Evolutionary conservation across 108 stramenopile genomes (phyloP), one percentile per base, ranked within the genome.

Genomic region (Skeletonema potamos): DNA sequence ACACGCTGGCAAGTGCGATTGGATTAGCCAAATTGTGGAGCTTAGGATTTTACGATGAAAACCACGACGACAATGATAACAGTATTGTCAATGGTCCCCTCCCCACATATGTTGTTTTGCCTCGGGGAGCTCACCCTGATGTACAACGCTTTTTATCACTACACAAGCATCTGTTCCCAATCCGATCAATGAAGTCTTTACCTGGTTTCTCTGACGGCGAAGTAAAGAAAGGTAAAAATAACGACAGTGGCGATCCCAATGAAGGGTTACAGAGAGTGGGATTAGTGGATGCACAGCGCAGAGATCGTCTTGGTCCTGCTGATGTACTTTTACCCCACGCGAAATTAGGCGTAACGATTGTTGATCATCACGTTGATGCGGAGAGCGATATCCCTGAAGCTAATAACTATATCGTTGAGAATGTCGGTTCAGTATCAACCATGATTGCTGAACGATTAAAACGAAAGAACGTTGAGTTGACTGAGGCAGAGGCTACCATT

Each of bases 81-180:
- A 64, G 76, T 82, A 43, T 79, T 73, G 32, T 64, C 77, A 20
- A 71, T 32, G 63, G 64, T 77, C 76, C 79, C 51, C 64, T 89
- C 9, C 95, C 94, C 1, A 92, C 95, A 29, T 96, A 87, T 77
- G 96, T 97, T 3, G 92, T 93, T 7, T 68, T 97, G 22, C 96
- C 96, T n/a, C 83, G 92, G n/a, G 95, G 95, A 9, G 95, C 95
- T 0, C 93, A 95, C 79, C 96, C 96, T n/a, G 82, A 76, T 24
- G 96, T 97, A n/a, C 86, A 89, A 22, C 76, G 87, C 9, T 97
- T 96, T 58, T 66, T 97, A 28, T 87, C 91, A 0, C 76, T 96
- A n/a, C 96, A 97, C 74, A 93, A 93, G 66, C 93, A 96, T 44
- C 68, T 96, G 32, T 94, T 97, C 72, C 96, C 96, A 6, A 92